phyloP scores from a whole-genome alignment of 345 rosid species.

The Citrus cavaleriei region DNA sequence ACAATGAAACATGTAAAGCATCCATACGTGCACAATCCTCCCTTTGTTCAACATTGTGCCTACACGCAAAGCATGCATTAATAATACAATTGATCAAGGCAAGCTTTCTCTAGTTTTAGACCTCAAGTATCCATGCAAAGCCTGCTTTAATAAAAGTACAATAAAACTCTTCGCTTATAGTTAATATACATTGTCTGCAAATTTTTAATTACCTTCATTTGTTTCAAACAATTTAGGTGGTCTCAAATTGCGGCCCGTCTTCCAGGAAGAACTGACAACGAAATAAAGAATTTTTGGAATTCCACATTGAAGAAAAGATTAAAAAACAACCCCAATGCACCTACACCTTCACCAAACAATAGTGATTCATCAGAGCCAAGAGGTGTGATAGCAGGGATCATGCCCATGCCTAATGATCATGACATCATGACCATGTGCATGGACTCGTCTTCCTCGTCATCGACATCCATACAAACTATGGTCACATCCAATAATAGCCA shows the following conservation, averaged over 20 bases:
- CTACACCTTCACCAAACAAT: constrained; percentile 54
- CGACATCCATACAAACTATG: constrained; percentile 39
- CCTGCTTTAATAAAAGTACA: neutral
- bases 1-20: no score
- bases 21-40: no score
- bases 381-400: constrained; percentile 31
- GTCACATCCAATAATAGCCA: constrained; percentile 24
- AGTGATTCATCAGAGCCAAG: constrained; percentile 56
- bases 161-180: neutral
- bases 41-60: no score
- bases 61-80: no score
- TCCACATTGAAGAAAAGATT: constrained; percentile 75
- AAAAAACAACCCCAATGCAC: constrained; percentile 28
- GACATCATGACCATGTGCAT: constrained; percentile 41
- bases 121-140: constrained; percentile 15
- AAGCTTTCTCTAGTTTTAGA: neutral
- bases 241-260: constrained; percentile 91
- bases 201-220: neutral
- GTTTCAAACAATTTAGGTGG: constrained; percentile 48
- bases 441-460: constrained; percentile 48
- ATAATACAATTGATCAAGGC: no score
- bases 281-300: constrained; percentile 95
- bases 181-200: neutral
- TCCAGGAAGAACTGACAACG: constrained; percentile 90
- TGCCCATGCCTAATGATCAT: constrained; percentile 43